These are phyloP conservation scores for Penicillium silybi DNA, from an alignment of 495 filamentous ascomycete genomes.

Conservation along the genomic window DNA sequence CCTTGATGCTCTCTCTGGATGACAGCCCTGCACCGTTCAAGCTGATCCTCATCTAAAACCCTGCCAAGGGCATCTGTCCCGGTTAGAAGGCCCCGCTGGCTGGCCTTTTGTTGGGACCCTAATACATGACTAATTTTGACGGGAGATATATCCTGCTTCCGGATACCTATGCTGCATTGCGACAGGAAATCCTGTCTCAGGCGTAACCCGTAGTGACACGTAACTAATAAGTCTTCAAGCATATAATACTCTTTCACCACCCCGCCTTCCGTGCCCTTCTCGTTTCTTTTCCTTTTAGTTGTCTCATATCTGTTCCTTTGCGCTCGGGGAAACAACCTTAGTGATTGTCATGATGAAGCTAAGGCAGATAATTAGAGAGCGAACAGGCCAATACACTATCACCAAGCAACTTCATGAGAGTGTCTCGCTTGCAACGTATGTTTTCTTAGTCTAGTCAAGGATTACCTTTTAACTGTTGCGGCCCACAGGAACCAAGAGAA, in stretches of 20 bases:
- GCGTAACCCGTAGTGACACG: too few relatives aligned
- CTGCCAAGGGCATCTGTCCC: conserved; percentile 24
- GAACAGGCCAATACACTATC: conserved; percentile 9
- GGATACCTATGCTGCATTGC: too few relatives aligned
- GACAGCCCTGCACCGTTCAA: conserved; percentile 16
- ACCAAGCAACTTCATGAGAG: conserved; percentile 20
- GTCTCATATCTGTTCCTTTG: neutral
- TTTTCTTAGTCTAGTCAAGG: conserved; percentile 6
- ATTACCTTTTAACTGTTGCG: neutral
- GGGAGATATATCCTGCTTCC: too few relatives aligned
- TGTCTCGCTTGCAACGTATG: conserved; percentile 36
- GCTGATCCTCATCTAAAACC: conserved; percentile 24
- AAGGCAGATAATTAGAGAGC: conserved; percentile 1
- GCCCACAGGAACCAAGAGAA: conserved; percentile 3
- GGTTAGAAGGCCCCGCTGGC: too few relatives aligned
- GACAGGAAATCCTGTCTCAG: too few relatives aligned
- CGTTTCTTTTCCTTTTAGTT: neutral
- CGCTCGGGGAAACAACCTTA: neutral
- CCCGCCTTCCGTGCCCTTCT: neutral
- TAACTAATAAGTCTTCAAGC: too few relatives aligned
- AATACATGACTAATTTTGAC: too few relatives aligned
- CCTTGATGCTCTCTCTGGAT: conserved; percentile 20
- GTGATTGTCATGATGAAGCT: conserved; percentile 2
- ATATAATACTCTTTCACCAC: neutral
- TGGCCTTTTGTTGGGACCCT: too few relatives aligned